These are phyloP conservation scores for Tricholoma bakamatsutake DNA, from an alignment of 768 basidiomycete species.

Conservation along the genomic window DNA sequence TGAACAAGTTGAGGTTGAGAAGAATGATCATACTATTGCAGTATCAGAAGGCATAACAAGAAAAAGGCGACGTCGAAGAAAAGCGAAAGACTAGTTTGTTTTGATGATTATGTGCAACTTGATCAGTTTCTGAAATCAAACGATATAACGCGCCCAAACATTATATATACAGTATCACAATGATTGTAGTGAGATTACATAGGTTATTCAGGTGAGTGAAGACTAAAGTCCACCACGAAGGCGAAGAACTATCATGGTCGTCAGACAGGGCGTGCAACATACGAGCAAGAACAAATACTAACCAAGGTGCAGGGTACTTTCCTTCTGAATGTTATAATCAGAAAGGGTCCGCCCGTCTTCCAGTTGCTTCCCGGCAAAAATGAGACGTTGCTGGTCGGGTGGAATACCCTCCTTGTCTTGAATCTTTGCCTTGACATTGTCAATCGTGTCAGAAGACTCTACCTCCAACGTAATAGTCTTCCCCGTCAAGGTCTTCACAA, in stretches of 20 bases:
- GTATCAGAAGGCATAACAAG: conserved; percentile 2
- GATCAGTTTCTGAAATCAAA: too few species aligned
- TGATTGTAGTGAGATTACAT: too few species aligned
- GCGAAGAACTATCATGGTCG: conserved; percentile 48
- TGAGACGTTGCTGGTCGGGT: conserved; percentile 84
- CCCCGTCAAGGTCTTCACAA: conserved; percentile 82
- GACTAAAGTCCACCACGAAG: conserved; percentile 63
- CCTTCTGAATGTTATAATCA: conserved; percentile 75
- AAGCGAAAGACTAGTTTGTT: neutral
- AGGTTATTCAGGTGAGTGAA: too few species aligned
- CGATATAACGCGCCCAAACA: too few species aligned
- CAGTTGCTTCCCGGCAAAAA: conserved; percentile 91
- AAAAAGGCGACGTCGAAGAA: conserved; percentile 24
- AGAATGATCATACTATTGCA: neutral
- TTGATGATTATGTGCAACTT: neutral
- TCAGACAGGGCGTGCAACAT: conserved; percentile 1
- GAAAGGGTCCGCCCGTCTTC: conserved; percentile 92
- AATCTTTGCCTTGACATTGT: conserved; percentile 82
- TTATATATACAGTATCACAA: too few species aligned
- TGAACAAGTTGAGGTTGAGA: neutral
- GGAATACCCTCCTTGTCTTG: conserved; percentile 83
- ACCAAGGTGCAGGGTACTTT: conserved; percentile 60
- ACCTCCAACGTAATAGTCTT: conserved; percentile 94
- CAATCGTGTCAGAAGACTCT: conserved; percentile 90
- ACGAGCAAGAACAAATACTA: neutral